phyloP scores from a whole-genome alignment of 192 early-diverging fungal species.

The Funneliformis mosseae region DNA sequence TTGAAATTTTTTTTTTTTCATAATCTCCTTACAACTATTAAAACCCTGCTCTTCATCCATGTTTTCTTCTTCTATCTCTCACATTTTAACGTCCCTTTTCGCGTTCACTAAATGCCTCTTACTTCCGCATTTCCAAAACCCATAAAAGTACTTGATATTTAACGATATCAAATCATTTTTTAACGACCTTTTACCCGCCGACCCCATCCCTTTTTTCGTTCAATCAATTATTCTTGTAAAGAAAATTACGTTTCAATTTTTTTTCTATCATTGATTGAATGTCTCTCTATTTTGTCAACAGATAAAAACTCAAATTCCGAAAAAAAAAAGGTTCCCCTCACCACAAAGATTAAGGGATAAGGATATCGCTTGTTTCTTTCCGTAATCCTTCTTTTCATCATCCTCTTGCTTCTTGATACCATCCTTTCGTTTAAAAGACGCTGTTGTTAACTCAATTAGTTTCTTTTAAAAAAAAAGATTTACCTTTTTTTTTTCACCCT shows the following conservation, averaged over 20 bases:
- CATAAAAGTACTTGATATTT: background rate
- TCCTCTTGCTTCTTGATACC: background rate
- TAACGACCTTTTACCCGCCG: background rate
- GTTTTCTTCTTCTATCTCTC: background rate
- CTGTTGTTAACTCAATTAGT: background rate
- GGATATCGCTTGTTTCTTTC: no score
- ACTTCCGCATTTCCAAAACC: no score
- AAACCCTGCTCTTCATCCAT: background rate
- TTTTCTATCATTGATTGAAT: background rate
- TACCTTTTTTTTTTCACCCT: no score
- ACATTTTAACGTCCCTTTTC: background rate
- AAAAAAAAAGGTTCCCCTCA: no score
- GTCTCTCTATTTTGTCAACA: background rate
- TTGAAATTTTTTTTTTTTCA: background rate
- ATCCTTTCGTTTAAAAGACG: background rate
- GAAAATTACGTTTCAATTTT: background rate
- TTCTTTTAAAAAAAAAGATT: background rate
- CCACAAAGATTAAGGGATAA: no score
- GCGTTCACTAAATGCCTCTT: background rate
- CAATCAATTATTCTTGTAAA: no score
- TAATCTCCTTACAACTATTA: background rate
- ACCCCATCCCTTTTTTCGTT: background rate
- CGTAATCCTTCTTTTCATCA: no score
- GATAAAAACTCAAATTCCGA: background rate
- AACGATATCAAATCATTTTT: background rate